These are phyloP conservation scores for Durio zibethinus DNA, from an alignment of 345 rosid genomes.

Conservation along the genomic window DNA sequence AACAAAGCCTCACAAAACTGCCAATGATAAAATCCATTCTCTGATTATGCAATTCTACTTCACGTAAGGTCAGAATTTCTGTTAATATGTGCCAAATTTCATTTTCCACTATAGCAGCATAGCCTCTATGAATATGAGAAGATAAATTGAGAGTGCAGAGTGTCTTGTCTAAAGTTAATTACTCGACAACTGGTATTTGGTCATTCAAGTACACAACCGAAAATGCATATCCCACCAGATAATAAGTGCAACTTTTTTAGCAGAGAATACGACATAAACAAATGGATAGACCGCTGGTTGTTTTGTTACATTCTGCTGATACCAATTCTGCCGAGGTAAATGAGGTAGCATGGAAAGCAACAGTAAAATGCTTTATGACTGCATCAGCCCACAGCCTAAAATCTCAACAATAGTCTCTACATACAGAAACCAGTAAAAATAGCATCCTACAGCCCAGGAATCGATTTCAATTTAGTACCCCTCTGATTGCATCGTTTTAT, in stretches of 20 bases:
- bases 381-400: neutral
- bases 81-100: neutral
- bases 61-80: neutral
- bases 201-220: neutral
- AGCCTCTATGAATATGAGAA: neutral
- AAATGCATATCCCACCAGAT: neutral
- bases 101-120: neutral
- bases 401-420: neutral
- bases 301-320: neutral
- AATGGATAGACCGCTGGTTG: neutral
- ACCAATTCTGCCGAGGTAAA: neutral
- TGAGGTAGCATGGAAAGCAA: neutral
- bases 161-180: slow-evolving; percentile 8
- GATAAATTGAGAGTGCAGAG: neutral
- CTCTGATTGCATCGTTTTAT: slow-evolving; percentile 16
- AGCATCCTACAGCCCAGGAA: slow-evolving; percentile 5
- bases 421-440: slow-evolving; percentile 8
- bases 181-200: neutral
- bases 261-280: neutral
- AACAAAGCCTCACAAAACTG: neutral
- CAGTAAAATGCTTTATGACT: neutral
- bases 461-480: slow-evolving; percentile 25
- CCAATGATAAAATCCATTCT: neutral
- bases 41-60: neutral
- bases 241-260: neutral